Percentiles rank a stretch among this genome's conserved stretches.
Evolutionary conservation across 371 early-diverging fungal genomes (phyloP).

Genomic region (Apophysomyces ossiformis): DNA sequence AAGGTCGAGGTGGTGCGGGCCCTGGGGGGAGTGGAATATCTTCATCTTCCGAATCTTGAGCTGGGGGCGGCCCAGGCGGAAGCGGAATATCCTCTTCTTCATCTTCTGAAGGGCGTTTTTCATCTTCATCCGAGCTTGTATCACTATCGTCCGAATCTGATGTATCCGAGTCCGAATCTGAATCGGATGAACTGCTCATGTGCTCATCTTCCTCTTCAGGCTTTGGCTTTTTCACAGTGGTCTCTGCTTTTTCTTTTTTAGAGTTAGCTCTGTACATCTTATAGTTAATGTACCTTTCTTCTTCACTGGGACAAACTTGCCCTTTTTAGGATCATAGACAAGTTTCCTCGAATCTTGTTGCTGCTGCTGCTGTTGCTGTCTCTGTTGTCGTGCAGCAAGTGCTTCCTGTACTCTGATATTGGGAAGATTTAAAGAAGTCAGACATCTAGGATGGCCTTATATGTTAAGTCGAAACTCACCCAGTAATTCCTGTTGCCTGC

Average conservation of each 20-base stretch:
- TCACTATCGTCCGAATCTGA: constrained; percentile 14
- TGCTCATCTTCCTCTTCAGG: constrained; percentile 14
- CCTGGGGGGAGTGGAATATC: constrained; percentile 54
- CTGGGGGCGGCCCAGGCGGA: constrained; percentile 16
- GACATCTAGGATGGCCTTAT: no score
- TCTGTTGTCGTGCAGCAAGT: constrained; percentile 40
- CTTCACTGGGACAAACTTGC: constrained; percentile 49
- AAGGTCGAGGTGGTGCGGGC: constrained; percentile 47
- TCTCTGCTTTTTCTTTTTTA: not conserved
- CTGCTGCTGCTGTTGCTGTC: constrained; percentile 35
- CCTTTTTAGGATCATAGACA: constrained; percentile 50
- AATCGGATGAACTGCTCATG: constrained; percentile 12
- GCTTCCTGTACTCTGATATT: constrained; percentile 43
- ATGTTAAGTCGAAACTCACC: not conserved
- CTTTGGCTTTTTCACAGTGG: constrained; percentile 2
- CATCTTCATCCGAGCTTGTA: constrained; percentile 15
- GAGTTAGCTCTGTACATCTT: not conserved
- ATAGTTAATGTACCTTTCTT: constrained; percentile 31
- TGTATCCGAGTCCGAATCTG: constrained; percentile 18
- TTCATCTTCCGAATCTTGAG: constrained; percentile 43
- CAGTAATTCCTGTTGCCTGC: constrained; percentile 19
- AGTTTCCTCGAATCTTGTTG: constrained; percentile 45
- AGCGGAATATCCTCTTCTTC: constrained; percentile 25
- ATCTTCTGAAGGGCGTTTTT: constrained; percentile 9
- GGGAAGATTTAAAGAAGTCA: no score